Conservation (phyloP, 2,329 filamentous ascomycete genomes). For the Elsinoe australis region DNA sequence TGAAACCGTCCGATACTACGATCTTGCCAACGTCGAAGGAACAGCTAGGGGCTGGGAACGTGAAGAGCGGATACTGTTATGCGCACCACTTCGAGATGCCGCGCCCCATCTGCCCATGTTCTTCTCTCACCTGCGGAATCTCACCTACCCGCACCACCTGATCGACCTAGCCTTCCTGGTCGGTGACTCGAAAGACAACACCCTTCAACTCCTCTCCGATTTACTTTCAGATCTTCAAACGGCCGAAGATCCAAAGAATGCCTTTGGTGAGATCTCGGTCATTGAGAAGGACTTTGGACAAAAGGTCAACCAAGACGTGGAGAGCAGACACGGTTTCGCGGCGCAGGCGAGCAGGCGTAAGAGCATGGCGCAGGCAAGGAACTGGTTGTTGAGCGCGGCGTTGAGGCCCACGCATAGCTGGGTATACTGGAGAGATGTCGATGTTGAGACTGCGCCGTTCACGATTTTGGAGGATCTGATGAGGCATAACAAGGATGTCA, state of each 20-base stretch:
- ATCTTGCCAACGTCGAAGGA: conserved; percentile 83
- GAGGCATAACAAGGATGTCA: conserved; percentile 98
- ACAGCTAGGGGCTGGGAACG: conserved; percentile 91
- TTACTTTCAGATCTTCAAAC: conserved; percentile 73
- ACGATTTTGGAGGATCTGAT: conserved; percentile 97
- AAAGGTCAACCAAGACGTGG: conserved; percentile 94
- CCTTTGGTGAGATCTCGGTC: conserved; percentile 92
- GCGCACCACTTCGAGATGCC: conserved; percentile 88
- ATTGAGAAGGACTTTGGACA: conserved; percentile 99
- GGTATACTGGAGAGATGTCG: conserved; percentile 99
- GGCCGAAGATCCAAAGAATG: conserved; percentile 67
- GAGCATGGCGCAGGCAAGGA: conserved; percentile 94
- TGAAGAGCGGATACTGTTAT: conserved; percentile 89
- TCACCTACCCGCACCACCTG: conserved; percentile 93
- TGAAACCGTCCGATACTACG: conserved; percentile 95
- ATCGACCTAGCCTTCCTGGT: conserved; percentile 96
- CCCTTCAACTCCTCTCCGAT: conserved; percentile 65
- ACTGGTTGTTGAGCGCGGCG: conserved; percentile 92
- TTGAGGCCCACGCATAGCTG: conserved; percentile 92
- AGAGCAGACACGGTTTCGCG: conserved; percentile 93
- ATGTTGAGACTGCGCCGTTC: conserved; percentile 93
- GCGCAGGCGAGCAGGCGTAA: conserved; percentile 90
- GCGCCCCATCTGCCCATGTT: conserved; percentile 93
- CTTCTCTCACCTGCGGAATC: conserved; percentile 92
- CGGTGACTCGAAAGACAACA: conserved; percentile 92